These are phyloP conservation scores for Clarkia xantiana DNA, from an alignment of 345 rosid genomes.

Conservation along the genomic window DNA sequence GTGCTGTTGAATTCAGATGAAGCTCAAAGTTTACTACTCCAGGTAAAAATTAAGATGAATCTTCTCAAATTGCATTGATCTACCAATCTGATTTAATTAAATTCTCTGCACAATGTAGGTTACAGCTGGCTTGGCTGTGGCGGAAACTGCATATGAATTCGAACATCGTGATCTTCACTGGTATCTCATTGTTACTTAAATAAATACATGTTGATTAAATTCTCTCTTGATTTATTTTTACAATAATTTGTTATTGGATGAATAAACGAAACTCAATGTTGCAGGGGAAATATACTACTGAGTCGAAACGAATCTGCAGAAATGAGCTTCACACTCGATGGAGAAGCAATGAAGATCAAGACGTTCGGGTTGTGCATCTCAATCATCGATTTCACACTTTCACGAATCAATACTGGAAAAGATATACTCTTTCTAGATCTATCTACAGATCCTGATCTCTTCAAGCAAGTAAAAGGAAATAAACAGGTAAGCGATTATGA, in stretches of 20 bases:
- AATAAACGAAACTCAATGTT: constrained; percentile 3
- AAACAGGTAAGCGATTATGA: constrained; percentile 43
- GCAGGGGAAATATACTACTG: constrained; percentile 86
- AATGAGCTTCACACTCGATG: constrained; percentile 44
- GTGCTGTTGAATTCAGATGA: constrained; percentile 68
- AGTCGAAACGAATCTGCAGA: constrained; percentile 42
- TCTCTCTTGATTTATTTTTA: constrained; percentile 4
- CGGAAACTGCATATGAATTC: constrained; percentile 91
- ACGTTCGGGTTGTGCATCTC: constrained; percentile 53
- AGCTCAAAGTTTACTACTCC: constrained; percentile 67
- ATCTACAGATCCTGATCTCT: constrained; percentile 72
- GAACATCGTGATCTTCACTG: constrained; percentile 94
- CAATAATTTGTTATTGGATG: constrained; percentile 1
- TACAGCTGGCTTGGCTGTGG: constrained; percentile 75
- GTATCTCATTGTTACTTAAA: constrained; percentile 17
- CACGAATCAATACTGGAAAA: constrained; percentile 82
- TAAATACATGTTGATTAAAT: background rate
- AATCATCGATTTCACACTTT: constrained; percentile 87
- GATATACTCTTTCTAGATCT: constrained; percentile 77
- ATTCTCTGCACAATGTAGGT: constrained; percentile 34
- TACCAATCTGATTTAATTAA: background rate
- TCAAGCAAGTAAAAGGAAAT: constrained; percentile 86
- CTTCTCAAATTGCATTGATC: background rate
- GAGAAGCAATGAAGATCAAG: constrained; percentile 32
- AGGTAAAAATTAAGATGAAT: constrained; percentile 27